phyloP scores from a whole-genome alignment of 2,329 filamentous ascomycete genomes.

The Alternaria ethzedia region DNA sequence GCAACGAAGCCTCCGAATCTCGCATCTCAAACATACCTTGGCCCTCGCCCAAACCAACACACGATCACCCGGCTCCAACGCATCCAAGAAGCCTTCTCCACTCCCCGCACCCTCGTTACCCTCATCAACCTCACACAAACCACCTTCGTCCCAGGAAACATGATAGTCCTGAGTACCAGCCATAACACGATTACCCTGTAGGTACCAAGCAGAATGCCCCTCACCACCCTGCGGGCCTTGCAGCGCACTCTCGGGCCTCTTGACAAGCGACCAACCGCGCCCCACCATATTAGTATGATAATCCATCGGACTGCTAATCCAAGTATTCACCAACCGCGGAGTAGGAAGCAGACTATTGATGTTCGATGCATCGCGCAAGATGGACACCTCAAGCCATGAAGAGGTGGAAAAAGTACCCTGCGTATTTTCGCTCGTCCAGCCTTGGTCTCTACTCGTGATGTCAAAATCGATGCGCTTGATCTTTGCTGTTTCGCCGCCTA shows the following conservation, averaged over 20 bases:
- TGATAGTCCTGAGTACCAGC: conserved; percentile 13
- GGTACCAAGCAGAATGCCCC: conserved; percentile 36
- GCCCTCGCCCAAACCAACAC: conserved; percentile 42
- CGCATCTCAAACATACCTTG: conserved; percentile 28
- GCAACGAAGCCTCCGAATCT: not conserved
- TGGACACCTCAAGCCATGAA: conserved; percentile 43
- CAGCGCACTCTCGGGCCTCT: conserved; percentile 20
- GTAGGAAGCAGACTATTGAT: conserved; percentile 3
- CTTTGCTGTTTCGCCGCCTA: conserved; percentile 22
- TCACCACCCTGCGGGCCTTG: conserved; percentile 34
- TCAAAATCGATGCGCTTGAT: conserved; percentile 33
- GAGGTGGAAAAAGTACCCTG: conserved; percentile 35
- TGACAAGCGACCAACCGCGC: conserved; percentile 25
- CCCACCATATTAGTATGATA: conserved; percentile 9
- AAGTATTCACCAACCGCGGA: conserved; percentile 5
- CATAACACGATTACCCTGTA: conserved; percentile 42
- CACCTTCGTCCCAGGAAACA: conserved; percentile 26
- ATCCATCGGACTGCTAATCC: conserved; percentile 2
- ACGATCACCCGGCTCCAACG: conserved; percentile 33
- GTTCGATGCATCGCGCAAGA: conserved; percentile 25
- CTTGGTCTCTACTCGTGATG: conserved; percentile 37
- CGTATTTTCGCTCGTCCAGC: conserved; percentile 39
- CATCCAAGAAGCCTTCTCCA: conserved; percentile 35
- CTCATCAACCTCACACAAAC: not conserved
- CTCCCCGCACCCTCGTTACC: conserved; percentile 34